These are phyloP conservation scores for Talaromyces thailandensis DNA, from an alignment of 495 filamentous ascomycete species.

Conservation along the genomic window DNA sequence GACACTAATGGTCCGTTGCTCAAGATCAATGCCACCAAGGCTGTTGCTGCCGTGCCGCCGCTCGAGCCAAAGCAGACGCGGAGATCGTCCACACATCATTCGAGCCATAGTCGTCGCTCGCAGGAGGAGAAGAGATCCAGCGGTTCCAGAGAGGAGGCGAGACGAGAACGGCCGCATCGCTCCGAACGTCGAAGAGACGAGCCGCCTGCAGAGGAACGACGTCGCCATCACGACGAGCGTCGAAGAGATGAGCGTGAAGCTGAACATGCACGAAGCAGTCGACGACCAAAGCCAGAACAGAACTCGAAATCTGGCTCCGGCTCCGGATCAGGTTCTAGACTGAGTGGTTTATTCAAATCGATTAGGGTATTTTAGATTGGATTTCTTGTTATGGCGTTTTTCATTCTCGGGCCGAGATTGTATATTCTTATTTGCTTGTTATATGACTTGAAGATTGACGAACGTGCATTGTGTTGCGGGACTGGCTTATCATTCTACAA, in stretches of 20 bases:
- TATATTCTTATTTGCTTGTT: neutral
- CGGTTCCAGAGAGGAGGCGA: constrained; percentile 10
- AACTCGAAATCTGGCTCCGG: constrained; percentile 18
- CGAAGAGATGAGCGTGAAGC: neutral
- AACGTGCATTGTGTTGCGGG: neutral
- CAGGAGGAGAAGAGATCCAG: constrained; percentile 20
- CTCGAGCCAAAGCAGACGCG: constrained; percentile 21
- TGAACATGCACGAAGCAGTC: constrained; percentile 11
- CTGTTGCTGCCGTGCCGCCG: constrained; percentile 18
- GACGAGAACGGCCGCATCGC: neutral
- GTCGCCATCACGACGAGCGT: constrained; percentile 1
- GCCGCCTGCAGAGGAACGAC: neutral
- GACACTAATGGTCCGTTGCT: constrained; percentile 27
- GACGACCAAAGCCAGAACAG: constrained; percentile 23
- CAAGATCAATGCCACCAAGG: constrained; percentile 26
- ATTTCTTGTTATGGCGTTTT: neutral
- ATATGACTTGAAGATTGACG: neutral
- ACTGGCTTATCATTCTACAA: neutral
- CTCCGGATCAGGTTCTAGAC: constrained; percentile 12
- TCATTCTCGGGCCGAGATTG: neutral
- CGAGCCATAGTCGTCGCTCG: constrained; percentile 19
- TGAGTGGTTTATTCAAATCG: constrained; percentile 29
- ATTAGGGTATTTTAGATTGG: constrained; percentile 3
- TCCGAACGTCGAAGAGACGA: constrained; percentile 5
- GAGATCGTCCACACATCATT: constrained; percentile 15